phyloP scores from a whole-genome alignment of 768 basidiomycete genomes.

The Lentinula sp. region DNA sequence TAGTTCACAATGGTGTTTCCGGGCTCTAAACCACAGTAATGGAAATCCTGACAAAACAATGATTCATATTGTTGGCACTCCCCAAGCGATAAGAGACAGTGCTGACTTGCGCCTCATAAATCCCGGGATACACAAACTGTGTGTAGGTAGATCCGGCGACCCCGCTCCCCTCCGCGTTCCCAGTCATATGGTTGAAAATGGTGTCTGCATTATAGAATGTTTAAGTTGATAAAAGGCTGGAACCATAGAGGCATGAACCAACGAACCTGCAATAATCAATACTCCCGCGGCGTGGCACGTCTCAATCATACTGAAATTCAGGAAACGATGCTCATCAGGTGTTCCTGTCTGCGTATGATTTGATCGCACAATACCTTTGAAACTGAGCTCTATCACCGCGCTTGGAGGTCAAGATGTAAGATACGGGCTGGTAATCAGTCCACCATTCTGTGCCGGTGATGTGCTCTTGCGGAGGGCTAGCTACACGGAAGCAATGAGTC shows the following conservation, averaged over 20 bases:
- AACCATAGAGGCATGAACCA: neutral
- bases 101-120: conserved; percentile 39
- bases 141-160: conserved; percentile 45
- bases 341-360: too few species aligned
- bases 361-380: conserved; percentile 17
- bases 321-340: too few species aligned
- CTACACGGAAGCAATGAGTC: conserved; percentile 35
- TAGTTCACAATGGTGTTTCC: conserved; percentile 52
- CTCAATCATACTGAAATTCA: conserved; percentile 33
- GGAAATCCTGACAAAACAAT: conserved; percentile 39
- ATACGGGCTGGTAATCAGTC: conserved; percentile 63
- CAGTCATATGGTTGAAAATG: conserved; percentile 66
- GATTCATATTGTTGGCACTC: neutral
- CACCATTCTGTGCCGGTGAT: conserved; percentile 59
- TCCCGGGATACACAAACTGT: conserved; percentile 47
- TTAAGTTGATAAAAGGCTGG: neutral
- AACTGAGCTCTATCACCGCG: conserved; percentile 55
- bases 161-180: conserved; percentile 39
- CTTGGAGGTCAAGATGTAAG: conserved; percentile 60
- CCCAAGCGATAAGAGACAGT: conserved; percentile 12
- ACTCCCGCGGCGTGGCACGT: conserved; percentile 53
- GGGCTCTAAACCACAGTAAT: conserved; percentile 54
- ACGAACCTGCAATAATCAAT: conserved; percentile 44
- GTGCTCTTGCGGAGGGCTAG: conserved; percentile 49
- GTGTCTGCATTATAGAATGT: conserved; percentile 29